Conservation (phyloP, 331 rosid species). For the Malus hybrid region DNA sequence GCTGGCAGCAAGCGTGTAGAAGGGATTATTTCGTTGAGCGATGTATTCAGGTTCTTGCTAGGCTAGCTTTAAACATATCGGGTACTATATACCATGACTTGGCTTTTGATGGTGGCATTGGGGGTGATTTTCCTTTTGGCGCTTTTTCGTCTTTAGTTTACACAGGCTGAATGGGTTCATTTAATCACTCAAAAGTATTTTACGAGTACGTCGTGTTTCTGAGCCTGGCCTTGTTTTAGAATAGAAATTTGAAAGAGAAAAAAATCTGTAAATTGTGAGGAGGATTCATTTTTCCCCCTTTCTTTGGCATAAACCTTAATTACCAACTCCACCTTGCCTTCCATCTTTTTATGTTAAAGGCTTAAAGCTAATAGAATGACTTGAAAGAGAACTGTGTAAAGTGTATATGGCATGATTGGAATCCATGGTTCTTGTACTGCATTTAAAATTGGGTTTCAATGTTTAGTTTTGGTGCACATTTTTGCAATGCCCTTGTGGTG, state of each 20-base stretch:
- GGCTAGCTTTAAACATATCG: slow-evolving; percentile 34
- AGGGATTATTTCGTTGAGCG: slow-evolving; percentile 82
- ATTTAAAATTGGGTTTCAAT: background rate
- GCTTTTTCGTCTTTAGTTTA: slow-evolving; percentile 15
- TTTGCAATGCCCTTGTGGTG: background rate
- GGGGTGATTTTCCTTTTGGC: slow-evolving; percentile 22
- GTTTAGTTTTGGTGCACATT: background rate
- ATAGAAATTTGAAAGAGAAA: slow-evolving; percentile 35
- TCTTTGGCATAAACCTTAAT: slow-evolving; percentile 8
- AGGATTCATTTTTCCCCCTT: slow-evolving; percentile 16
- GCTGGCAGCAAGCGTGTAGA: slow-evolving; percentile 99
- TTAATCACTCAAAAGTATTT: slow-evolving; percentile 21
- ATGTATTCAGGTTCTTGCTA: slow-evolving; percentile 79
- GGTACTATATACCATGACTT: slow-evolving; percentile 9
- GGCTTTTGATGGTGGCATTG: slow-evolving; percentile 18
- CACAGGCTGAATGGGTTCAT: slow-evolving; percentile 14
- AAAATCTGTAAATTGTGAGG: slow-evolving; percentile 52
- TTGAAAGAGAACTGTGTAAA: background rate
- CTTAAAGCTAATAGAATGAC: too few species aligned
- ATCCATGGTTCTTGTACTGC: background rate
- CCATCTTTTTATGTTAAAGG: background rate
- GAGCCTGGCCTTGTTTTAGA: slow-evolving; percentile 25
- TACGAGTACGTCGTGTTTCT: slow-evolving; percentile 16
- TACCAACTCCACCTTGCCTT: slow-evolving; percentile 5
- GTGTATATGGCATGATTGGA: background rate